Evolutionary conservation across 2,329 filamentous ascomycete genomes (phyloP).

Genomic region (Penicillium sp.): DNA sequence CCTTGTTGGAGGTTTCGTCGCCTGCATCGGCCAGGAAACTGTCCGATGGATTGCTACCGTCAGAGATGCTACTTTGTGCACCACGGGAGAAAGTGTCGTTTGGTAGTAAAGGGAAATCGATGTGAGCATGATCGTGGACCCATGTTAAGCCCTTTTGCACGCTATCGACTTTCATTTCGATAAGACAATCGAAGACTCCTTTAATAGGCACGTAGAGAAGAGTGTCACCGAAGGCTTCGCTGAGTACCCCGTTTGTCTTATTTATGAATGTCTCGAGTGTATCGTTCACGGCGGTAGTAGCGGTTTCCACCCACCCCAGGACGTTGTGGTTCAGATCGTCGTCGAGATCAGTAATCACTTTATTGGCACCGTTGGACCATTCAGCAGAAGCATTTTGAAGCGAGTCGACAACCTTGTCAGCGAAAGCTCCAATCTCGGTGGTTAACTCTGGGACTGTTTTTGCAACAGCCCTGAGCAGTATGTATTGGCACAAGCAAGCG

Average conservation of each 20-base stretch:
- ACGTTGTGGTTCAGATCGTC: slow-evolving; percentile 80
- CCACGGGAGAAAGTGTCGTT: slow-evolving; percentile 84
- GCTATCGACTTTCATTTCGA: slow-evolving; percentile 81
- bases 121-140: slow-evolving; percentile 84
- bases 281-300: slow-evolving; percentile 79
- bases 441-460: slow-evolving; percentile 77
- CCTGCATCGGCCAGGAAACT: slow-evolving; percentile 80
- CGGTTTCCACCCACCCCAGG: slow-evolving; percentile 83
- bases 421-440: slow-evolving; percentile 75
- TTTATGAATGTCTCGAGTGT: slow-evolving; percentile 83
- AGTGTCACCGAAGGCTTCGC: slow-evolving; percentile 79
- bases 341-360: slow-evolving; percentile 67
- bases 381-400: slow-evolving; percentile 73
- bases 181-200: slow-evolving; percentile 82
- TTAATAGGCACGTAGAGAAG: slow-evolving; percentile 77
- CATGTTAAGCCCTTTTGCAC: slow-evolving; percentile 91
- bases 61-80: slow-evolving; percentile 61
- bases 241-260: slow-evolving; percentile 74
- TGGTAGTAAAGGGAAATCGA: slow-evolving; percentile 76
- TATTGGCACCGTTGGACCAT: slow-evolving; percentile 79
- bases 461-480: slow-evolving; percentile 74
- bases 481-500: slow-evolving; percentile 79
- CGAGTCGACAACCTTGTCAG: slow-evolving; percentile 73
- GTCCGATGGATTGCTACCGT: slow-evolving; percentile 58
- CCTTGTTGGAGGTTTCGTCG: slow-evolving; percentile 75